Evolutionary conservation across 2,329 filamentous ascomycete genomes (phyloP).

Genomic region (Fusarium pseudonygamai): DNA sequence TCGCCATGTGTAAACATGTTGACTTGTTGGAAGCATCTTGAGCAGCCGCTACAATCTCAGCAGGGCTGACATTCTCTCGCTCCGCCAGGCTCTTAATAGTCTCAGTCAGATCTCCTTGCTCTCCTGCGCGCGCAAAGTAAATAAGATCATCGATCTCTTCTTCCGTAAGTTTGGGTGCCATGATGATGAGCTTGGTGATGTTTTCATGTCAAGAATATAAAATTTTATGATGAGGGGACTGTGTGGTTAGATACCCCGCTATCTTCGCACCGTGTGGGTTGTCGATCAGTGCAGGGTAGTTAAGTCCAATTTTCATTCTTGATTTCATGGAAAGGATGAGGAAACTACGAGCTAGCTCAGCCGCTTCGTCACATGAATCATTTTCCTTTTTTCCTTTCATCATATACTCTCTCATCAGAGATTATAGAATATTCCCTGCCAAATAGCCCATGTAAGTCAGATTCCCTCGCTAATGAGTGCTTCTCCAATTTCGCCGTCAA

Average conservation of each 20-base stretch:
- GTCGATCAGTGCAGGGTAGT: slow-evolving; percentile 37
- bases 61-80: slow-evolving; percentile 66
- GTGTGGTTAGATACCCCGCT: slow-evolving; percentile 48
- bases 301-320: neutral
- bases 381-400: too few relatives aligned
- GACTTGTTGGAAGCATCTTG: slow-evolving; percentile 76
- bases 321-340: too few relatives aligned
- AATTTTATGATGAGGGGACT: slow-evolving; percentile 53
- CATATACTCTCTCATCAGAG: too few relatives aligned
- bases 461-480: neutral
- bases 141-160: slow-evolving; percentile 93
- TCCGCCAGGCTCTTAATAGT: slow-evolving; percentile 67
- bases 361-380: too few relatives aligned
- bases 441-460: neutral
- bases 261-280: slow-evolving; percentile 48
- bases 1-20: slow-evolving; percentile 90
- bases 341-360: too few relatives aligned
- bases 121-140: slow-evolving; percentile 84
- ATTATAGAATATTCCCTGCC: neutral
- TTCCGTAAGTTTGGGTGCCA: slow-evolving; percentile 68
- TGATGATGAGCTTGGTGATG: slow-evolving; percentile 40
- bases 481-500: slow-evolving; percentile 54
- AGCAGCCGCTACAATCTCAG: slow-evolving; percentile 74
- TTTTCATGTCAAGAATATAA: slow-evolving; percentile 37
- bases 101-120: slow-evolving; percentile 72